Base-by-base conservation (phyloP, 2,329 filamentous ascomycete species). In the Phaeoacremonium minimum region DNA sequence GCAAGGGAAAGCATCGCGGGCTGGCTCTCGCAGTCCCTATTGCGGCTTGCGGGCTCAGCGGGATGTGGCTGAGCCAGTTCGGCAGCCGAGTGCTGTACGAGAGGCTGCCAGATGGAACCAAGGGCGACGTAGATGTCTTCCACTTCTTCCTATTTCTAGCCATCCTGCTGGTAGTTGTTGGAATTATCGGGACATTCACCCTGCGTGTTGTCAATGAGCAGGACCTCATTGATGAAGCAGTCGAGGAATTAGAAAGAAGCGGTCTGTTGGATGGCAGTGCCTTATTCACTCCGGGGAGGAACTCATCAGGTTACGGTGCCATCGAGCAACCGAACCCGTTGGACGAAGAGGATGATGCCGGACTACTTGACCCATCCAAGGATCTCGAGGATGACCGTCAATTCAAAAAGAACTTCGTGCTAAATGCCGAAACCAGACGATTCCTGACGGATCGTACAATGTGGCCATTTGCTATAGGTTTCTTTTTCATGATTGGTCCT, bases 11-110 rank as follows among this genome's bases (percentile, higher is more conserved):
- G 53, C 83, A 94, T 53, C 85, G 91, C 51, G 93, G 93, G 0
- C 66, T 98, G 34, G 91, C 94, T 42, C 72, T 98, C 37, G 90
- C 91, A 2, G 73, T 87, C 41, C 93, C 93, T 2, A 96, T 97
- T 57, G 88, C 93, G 1, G 84, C 87, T 6, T 95, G 96, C 57
- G 93, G 93, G 0, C 62, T 98, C 38, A 95, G 90, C 54, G 89
- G 90, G 32, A 91, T 98, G 85, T 95, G 93, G 86, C 75, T 93
- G 63, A 94, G 88, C 51, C 91, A 97, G 65, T 66, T 95, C 16
- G 91, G 84, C 18, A 91, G 81, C 48, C 77, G 81, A 35, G 55
- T 95, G 36, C 75, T 97, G 28, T 87, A 80, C 57, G 86, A 91
- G 58, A 73, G 55, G 37, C 68, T 68, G 7, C 69, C 77, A 0